A percentile compares a stretch with the other conserved stretches of the same genome.
phyloP scores from a whole-genome alignment of 495 filamentous ascomycete genomes.

The Penicillium waksmanii region DNA sequence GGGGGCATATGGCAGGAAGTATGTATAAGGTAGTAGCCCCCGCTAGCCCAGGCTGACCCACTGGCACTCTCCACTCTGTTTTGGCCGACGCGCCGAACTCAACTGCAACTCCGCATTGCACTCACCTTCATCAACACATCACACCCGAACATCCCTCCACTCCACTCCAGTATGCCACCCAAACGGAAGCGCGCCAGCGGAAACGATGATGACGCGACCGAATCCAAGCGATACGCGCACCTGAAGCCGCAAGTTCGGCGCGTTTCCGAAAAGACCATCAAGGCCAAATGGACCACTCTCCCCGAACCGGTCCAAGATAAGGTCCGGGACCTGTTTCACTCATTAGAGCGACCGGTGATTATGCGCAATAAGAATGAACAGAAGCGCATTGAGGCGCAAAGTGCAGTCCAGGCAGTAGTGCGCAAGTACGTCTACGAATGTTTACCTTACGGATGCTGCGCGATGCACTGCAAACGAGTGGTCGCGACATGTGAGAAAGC shows the following conservation, averaged over 20 bases:
- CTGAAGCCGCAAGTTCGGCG: slow-evolving; percentile 55
- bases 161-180: slow-evolving; percentile 31
- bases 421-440: slow-evolving; percentile 40
- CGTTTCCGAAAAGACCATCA: slow-evolving; percentile 60
- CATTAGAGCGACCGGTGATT: slow-evolving; percentile 59
- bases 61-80: slow-evolving; percentile 8
- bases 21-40: no score
- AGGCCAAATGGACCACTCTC: slow-evolving; percentile 61
- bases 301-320: slow-evolving; percentile 54
- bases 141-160: neutral
- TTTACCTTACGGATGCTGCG: neutral
- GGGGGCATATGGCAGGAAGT: no score
- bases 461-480: neutral
- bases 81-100: slow-evolving; percentile 20
- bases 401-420: slow-evolving; percentile 51
- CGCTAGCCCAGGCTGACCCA: no score
- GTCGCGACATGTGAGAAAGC: neutral
- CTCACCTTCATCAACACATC: neutral
- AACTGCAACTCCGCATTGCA: slow-evolving; percentile 5
- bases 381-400: slow-evolving; percentile 59
- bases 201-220: slow-evolving; percentile 26
- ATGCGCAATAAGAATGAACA: slow-evolving; percentile 56
- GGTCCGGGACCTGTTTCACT: slow-evolving; percentile 55
- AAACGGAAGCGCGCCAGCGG: slow-evolving; percentile 41
- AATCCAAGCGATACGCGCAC: slow-evolving; percentile 43